phyloP scores from a whole-genome alignment of 2,329 filamentous ascomycete species.

The Arthrobotrys megalospora region DNA sequence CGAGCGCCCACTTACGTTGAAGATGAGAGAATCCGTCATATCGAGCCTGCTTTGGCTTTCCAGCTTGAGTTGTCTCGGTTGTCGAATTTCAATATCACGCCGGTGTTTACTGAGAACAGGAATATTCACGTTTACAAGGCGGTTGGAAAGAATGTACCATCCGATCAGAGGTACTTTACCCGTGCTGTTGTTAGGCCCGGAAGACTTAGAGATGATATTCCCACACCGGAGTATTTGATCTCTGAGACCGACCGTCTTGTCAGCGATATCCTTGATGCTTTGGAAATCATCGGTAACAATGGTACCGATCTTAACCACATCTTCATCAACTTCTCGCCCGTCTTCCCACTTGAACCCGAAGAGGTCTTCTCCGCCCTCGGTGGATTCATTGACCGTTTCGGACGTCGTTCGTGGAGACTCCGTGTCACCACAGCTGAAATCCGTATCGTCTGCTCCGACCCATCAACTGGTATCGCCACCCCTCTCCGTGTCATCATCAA shows the following conservation, averaged over 20 bases:
- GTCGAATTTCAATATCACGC: conserved; percentile 97
- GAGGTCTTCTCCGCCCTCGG: conserved; percentile 94
- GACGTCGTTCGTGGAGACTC: conserved; percentile 92
- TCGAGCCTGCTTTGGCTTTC: conserved; percentile 95
- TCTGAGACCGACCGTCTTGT: conserved; percentile 96
- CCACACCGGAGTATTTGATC: conserved; percentile 97
- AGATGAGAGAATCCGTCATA: conserved; percentile 96
- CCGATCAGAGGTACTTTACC: conserved; percentile 98
- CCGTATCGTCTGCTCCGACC: conserved; percentile 96
- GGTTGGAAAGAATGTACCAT: conserved; percentile 92
- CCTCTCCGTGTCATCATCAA: conserved; percentile 96
- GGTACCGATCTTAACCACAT: conserved; percentile 99
- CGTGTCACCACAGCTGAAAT: conserved; percentile 98
- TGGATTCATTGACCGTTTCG: conserved; percentile 96
- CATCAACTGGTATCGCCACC: conserved; percentile 84
- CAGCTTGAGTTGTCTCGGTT: conserved; percentile 95
- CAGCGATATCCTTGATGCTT: conserved; percentile 96
- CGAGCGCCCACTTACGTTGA: conserved; percentile 90
- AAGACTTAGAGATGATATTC: conserved; percentile 94
- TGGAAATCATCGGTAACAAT: conserved; percentile 99
- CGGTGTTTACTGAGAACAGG: conserved; percentile 98
- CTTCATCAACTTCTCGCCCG: conserved; percentile 99
- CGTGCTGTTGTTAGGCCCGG: conserved; percentile 95
- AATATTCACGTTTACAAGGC: conserved; percentile 99
- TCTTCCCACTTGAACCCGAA: conserved; percentile 89